Conservation (phyloP, 306 rosid species). For the Cicer cuneatum region DNA sequence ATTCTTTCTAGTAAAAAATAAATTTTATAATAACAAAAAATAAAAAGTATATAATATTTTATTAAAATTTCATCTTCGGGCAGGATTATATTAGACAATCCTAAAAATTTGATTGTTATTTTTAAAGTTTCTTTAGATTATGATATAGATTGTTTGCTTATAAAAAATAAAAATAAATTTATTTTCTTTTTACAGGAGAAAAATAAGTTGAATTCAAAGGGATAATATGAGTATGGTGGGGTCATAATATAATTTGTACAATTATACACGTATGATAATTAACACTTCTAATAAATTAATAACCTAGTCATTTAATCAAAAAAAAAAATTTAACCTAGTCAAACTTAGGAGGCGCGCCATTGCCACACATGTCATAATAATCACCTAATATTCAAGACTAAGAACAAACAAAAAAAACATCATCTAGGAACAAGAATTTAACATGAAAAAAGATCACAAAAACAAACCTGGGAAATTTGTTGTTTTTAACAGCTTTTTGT, state of each 20-base stretch:
- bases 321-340: not conserved
- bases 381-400: not conserved
- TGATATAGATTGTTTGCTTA: too few species aligned
- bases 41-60: too few species aligned
- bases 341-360: conserved; percentile 2
- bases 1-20: too few species aligned
- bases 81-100: too few species aligned
- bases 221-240: not conserved
- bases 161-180: too few species aligned
- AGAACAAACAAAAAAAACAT: not conserved
- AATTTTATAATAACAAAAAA: too few species aligned
- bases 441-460: not conserved
- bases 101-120: too few species aligned
- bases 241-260: not conserved
- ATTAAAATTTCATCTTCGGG: too few species aligned
- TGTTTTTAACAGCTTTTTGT: conserved; percentile 80
- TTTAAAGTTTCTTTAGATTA: too few species aligned
- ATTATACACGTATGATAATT: not conserved
- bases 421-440: not conserved
- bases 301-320: too few species aligned
- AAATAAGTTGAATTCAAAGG: not conserved
- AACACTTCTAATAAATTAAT: not conserved
- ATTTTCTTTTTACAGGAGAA: too few species aligned
- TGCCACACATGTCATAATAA: not conserved
- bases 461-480: conserved; percentile 74